Evolutionary conservation across 148 eudicot genomes (phyloP).

Genomic region (Arbutus unedo): DNA sequence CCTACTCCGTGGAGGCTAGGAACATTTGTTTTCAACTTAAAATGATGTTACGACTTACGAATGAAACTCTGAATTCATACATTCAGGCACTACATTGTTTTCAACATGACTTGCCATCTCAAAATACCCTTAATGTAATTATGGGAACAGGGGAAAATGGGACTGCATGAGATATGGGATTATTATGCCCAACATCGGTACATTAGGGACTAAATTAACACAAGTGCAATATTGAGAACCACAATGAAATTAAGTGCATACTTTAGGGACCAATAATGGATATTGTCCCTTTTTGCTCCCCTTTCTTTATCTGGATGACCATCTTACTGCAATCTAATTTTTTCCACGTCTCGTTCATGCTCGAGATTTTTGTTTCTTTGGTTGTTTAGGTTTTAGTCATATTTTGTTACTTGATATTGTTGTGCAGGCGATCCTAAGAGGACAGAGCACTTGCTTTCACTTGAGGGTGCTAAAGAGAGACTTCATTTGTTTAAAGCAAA

Average conservation of each 20-base stretch:
- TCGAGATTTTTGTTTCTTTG: neutral
- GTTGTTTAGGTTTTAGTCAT: neutral
- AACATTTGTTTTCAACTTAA: neutral
- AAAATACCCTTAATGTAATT: neutral
- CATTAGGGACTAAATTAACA: neutral
- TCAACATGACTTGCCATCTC: neutral
- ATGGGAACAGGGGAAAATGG: neutral
- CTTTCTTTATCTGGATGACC: neutral
- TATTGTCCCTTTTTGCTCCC: neutral
- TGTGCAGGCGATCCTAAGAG: slow-evolving; percentile 11
- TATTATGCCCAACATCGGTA: neutral
- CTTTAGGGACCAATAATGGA: neutral
- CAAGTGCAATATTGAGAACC: neutral
- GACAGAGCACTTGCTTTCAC: slow-evolving; percentile 20
- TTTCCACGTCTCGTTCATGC: neutral
- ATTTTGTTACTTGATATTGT: neutral
- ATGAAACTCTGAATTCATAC: neutral
- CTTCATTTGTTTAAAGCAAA: slow-evolving; percentile 24
- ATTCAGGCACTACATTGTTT: neutral
- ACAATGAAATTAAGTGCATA: neutral
- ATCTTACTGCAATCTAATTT: neutral
- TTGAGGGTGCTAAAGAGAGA: slow-evolving; percentile 28
- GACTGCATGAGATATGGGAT: neutral
- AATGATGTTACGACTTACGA: neutral
- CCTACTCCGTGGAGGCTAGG: neutral